A percentile compares a stretch with the other conserved stretches of the same genome.
These are phyloP conservation scores for Podaxis sp. DNA, from an alignment of 768 basidiomycete species.

Conservation along the genomic window DNA sequence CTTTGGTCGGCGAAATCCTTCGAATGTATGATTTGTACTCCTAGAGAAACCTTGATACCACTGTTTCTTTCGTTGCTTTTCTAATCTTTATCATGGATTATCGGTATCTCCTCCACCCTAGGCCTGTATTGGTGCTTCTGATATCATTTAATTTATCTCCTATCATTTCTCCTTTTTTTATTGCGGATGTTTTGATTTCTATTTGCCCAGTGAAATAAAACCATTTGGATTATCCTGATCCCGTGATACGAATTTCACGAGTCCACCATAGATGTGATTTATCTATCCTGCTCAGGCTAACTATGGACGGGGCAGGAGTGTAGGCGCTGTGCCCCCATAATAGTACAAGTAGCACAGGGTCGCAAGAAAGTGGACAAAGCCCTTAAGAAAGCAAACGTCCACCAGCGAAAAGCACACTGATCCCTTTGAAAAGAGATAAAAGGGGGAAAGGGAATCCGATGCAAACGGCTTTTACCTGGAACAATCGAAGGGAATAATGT, in stretches of 20 bases:
- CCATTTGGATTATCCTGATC: neutral
- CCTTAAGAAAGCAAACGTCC: neutral
- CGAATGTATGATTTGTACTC: constrained; percentile 17
- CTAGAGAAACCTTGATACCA: constrained; percentile 4
- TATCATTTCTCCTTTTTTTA: neutral
- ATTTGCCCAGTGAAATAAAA: neutral
- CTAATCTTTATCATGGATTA: neutral
- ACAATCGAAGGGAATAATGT: constrained; percentile 5
- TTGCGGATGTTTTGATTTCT: neutral
- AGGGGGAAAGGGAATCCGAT: neutral
- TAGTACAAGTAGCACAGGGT: neutral
- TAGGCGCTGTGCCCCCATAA: neutral
- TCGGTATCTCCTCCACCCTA: neutral
- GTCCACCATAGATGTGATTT: neutral
- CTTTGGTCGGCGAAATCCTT: constrained; percentile 50
- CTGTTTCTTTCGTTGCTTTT: neutral
- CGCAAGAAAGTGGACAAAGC: neutral
- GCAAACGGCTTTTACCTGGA: neutral
- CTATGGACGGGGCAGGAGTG: too few relatives aligned
- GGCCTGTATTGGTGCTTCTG: neutral
- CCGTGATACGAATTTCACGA: neutral
- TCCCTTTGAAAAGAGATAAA: neutral
- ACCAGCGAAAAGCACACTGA: neutral
- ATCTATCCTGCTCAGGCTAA: neutral
- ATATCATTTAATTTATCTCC: constrained; percentile 3